Evolutionary conservation across 805 yeast species (phyloP), one percentile per base, ranked within the genome.

Genomic region (Wickerhamomyces bovis): DNA sequence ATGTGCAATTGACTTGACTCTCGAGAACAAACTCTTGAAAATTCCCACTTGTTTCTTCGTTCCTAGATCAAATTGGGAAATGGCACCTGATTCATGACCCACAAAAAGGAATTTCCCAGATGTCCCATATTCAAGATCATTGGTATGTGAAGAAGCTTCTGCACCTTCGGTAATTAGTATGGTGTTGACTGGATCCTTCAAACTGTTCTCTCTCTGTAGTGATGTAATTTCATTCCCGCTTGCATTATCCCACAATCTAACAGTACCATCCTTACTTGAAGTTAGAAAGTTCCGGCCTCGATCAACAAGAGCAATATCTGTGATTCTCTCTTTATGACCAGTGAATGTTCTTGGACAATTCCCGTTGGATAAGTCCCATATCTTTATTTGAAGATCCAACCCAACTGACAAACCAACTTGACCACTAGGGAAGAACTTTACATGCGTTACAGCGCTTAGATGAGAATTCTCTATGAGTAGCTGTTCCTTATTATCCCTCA

Each of bases 241-340:
- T 0, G 85, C 82, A 60, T 88, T 77, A 54, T 85, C 92, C 90
- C 89, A 85, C 33, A 87, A 57, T 39, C 66, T 70, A 1, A 83
- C 67, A 0, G 76, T 57, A 1, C 87, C 87, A 59, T 80, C 86
- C 5, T 51, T 44, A 7, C 79, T 72, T 11, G 80, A 66, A 7
- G 83, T 73, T 18, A 83, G 51, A 48, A 87, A 67, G 57, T 85
- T 85, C 38, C 92, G 66, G 1, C 95, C 95, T 16, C 76, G 65
- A 0, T 80, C 89, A 18, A 85, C 65, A 50, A 83, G 54, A 3
- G 63, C 71, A 2, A 77, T 49, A 51, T 71, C 83, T 2, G 78
- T 75, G 12, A 83, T 67, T 13, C 71, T 63, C 3, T 62, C 62
- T 22, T 58, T 72, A 50, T 82, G 90, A 6, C 77, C 78, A 3